Percentiles rank a stretch among this genome's conserved stretches.
Conservation (phyloP, 2,329 filamentous ascomycete genomes). For the Calonectria crousiana region DNA sequence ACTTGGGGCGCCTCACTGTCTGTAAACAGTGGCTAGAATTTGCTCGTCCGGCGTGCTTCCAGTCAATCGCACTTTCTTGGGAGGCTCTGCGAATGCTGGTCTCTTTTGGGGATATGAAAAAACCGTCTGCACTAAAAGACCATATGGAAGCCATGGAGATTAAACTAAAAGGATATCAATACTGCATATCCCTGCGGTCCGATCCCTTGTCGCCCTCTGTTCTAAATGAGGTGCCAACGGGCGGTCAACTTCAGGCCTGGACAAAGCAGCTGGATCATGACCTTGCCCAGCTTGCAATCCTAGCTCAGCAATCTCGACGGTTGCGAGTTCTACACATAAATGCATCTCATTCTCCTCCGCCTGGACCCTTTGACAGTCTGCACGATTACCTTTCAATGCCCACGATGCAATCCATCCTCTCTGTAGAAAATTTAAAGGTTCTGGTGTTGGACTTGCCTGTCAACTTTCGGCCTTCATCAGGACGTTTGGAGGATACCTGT, state of each 20-base stretch:
- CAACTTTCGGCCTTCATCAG: slow-evolving; percentile 9
- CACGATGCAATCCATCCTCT: slow-evolving; percentile 30
- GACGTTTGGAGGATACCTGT: background rate
- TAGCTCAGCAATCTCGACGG: slow-evolving; percentile 19
- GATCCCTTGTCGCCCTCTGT: background rate
- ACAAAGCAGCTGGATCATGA: slow-evolving; percentile 20
- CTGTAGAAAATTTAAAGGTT: slow-evolving; percentile 28
- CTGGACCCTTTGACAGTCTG: slow-evolving; percentile 9
- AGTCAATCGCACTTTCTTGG: slow-evolving; percentile 16
- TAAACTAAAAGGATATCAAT: slow-evolving; percentile 15
- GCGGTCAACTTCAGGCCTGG: slow-evolving; percentile 3
- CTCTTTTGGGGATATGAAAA: background rate
- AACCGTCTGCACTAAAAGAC: slow-evolving; percentile 1
- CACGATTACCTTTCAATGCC: slow-evolving; percentile 26
- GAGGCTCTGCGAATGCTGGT: slow-evolving; percentile 16
- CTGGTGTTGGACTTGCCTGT: slow-evolving; percentile 31
- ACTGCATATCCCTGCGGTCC: background rate
- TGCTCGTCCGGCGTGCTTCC: slow-evolving; percentile 27
- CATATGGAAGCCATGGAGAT: slow-evolving; percentile 27
- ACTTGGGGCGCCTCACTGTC: slow-evolving; percentile 31
- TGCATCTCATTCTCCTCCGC: slow-evolving; percentile 11
- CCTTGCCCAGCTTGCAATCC: slow-evolving; percentile 27
- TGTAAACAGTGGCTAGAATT: slow-evolving; percentile 37
- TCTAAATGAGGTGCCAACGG: background rate
- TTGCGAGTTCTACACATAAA: slow-evolving; percentile 23